Conservation (phyloP, 257 asterid species). For the Fraxinus americana region DNA sequence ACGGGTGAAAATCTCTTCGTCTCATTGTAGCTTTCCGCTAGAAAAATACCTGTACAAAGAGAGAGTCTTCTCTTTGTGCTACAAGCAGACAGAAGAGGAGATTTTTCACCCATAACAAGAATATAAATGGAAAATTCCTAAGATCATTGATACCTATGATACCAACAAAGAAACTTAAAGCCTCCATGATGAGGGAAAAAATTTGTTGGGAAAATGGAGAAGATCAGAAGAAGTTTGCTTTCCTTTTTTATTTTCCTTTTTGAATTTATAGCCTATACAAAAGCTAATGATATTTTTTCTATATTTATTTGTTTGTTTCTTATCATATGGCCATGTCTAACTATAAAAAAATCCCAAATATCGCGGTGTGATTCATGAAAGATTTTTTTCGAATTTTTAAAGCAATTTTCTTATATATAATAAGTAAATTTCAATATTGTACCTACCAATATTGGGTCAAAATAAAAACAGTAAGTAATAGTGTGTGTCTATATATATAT, state of each 20-base stretch:
- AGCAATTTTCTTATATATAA: too few species aligned
- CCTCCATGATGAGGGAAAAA: conserved; percentile 40
- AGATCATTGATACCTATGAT: conserved; percentile 43
- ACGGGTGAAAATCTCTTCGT: too few species aligned
- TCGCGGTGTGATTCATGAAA: background rate
- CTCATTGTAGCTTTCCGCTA: too few species aligned
- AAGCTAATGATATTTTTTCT: background rate
- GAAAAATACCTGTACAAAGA: too few species aligned
- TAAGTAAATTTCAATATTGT: too few species aligned
- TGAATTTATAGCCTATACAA: background rate
- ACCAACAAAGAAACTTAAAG: conserved; percentile 42
- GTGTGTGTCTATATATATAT: too few species aligned
- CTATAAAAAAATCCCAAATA: background rate
- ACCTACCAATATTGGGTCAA: too few species aligned
- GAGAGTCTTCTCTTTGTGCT: too few species aligned
- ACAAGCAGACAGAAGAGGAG: background rate
- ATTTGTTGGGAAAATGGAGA: background rate
- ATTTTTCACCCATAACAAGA: background rate
- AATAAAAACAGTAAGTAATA: too few species aligned
- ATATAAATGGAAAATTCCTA: background rate
- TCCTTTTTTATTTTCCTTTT: background rate
- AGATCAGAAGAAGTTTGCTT: background rate
- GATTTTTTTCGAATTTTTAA: background rate
- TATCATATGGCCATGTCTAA: background rate
- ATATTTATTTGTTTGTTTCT: background rate